Evolutionary conservation across 768 basidiomycete species (phyloP), one percentile per base, ranked within the genome.

Genomic region (Phylloporus sp.): DNA sequence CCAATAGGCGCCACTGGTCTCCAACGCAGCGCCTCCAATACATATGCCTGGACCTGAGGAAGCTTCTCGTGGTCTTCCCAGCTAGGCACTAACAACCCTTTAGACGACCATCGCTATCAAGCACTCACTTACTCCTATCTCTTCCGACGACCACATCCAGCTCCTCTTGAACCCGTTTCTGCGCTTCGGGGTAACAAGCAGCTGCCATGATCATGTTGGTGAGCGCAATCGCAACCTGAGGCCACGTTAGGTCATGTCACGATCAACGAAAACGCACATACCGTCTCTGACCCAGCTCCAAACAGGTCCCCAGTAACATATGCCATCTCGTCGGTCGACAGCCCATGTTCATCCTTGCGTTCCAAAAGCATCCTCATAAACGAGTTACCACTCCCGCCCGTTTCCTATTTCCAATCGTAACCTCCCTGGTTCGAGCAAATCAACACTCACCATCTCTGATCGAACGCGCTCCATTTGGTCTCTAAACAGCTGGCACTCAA

Each of bases 221-320:
- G 42, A 82, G 78, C 0, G 69, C 77, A 8, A 73, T 70, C 0
- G 78, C 74, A 9, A 73, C 81, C 53, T 71, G 10, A 18, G 27
- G 21, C 13, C 6, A 29, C 17, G 9, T 52, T 11, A 46, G 31
- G 28, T 22, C 6, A 22, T 7, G 5, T 4, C 24, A 6, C 9
- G 7, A 9, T 10, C 2, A 18, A 15, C 3, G 4, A 1, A 44
- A 41, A 24, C 26, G 14, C 10, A 6, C 35, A 35, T 45, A 68
- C 70, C 4, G 80, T 82, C 44, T 79, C 80, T 1, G 75, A 72
- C 1, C 79, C 82, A 20, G 80, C 82, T 15, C 73, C 76, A 50
- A 80, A 83, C 61, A 82, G 71, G 28, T 69, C 70, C 1, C 81
- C 82, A 2, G 75, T 76, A 6, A 83, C 69, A 58, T 79, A 84